Evolutionary conservation across 257 asterid genomes (phyloP).

Genomic region (Pogostemon cablin): DNA sequence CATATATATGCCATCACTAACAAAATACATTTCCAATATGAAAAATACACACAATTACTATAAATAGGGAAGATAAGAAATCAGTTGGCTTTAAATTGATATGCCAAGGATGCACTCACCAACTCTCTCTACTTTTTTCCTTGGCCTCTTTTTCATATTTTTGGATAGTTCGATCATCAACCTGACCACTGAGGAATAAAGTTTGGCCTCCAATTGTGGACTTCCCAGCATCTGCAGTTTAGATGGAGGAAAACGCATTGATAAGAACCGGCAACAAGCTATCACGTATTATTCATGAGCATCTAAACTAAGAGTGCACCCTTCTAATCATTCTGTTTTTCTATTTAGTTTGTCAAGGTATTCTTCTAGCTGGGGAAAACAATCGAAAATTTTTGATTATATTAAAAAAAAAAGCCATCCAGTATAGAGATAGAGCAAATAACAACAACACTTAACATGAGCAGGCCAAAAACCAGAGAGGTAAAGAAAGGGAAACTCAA

Average conservation of each 20-base stretch:
- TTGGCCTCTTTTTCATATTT: conserved; percentile 98
- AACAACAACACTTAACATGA: background rate
- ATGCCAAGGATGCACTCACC: conserved; percentile 55
- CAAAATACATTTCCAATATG: background rate
- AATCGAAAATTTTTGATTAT: background rate
- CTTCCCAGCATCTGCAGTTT: conserved; percentile 90
- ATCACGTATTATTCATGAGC: background rate
- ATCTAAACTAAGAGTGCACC: background rate
- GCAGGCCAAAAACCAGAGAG: conserved; percentile 2
- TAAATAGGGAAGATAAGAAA: conserved; percentile 8
- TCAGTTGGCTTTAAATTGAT: background rate
- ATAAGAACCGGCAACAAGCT: conserved; percentile 25
- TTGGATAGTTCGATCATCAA: conserved; percentile 95
- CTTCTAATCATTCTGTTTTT: background rate
- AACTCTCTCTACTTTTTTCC: conserved; percentile 95
- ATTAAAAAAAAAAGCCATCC: background rate
- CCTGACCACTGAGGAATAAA: conserved; percentile 91
- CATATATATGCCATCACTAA: conserved; percentile 8
- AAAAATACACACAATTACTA: conserved; percentile 2
- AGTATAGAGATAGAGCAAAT: conserved; percentile 5
- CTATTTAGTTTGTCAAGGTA: background rate
- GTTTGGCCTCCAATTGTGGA: conserved; percentile 97
- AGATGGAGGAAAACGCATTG: conserved; percentile 16
- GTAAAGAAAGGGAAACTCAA: background rate
- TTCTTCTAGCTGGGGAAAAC: background rate